Conservation (phyloP, 2,329 filamentous ascomycete species). For the Microdochium trichocladiopsis region DNA sequence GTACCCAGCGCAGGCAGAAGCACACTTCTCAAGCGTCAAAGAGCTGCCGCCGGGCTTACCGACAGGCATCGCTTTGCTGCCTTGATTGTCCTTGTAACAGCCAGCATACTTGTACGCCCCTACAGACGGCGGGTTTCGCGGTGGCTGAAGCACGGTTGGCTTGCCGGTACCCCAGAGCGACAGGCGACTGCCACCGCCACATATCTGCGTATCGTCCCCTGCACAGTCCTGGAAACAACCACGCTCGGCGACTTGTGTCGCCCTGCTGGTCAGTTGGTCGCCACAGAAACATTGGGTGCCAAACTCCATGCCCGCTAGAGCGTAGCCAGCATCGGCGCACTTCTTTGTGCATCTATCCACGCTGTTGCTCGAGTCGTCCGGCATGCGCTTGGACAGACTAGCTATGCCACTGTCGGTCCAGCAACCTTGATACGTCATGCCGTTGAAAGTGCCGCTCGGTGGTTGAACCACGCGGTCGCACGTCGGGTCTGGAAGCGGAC, state of each 20-base stretch:
- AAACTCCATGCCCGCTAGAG: constrained; percentile 24
- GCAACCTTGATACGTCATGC: constrained; percentile 27
- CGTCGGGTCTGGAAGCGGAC: constrained; percentile 22
- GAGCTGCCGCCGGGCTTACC: background rate
- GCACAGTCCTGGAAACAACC: background rate
- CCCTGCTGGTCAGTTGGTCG: constrained; percentile 11
- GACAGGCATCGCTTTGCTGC: background rate
- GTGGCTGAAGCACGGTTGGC: background rate
- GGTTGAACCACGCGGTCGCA: background rate
- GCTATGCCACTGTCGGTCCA: constrained; percentile 18
- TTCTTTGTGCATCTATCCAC: constrained; percentile 17
- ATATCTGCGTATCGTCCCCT: background rate
- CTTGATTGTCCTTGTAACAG: background rate
- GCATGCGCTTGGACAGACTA: background rate
- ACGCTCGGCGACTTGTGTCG: background rate
- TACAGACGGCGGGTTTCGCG: background rate
- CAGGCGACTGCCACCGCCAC: background rate
- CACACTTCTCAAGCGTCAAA: constrained; percentile 21
- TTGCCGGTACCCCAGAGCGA: background rate
- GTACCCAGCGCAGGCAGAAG: constrained; percentile 19
- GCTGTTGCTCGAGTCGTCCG: constrained; percentile 8
- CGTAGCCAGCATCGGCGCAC: constrained; percentile 19
- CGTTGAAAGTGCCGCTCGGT: background rate
- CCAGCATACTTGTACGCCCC: background rate
- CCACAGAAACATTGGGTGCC: constrained; percentile 23